Evolutionary conservation across 2,329 filamentous ascomycete genomes (phyloP).

Genomic region (Dothideomycetes sp.): DNA sequence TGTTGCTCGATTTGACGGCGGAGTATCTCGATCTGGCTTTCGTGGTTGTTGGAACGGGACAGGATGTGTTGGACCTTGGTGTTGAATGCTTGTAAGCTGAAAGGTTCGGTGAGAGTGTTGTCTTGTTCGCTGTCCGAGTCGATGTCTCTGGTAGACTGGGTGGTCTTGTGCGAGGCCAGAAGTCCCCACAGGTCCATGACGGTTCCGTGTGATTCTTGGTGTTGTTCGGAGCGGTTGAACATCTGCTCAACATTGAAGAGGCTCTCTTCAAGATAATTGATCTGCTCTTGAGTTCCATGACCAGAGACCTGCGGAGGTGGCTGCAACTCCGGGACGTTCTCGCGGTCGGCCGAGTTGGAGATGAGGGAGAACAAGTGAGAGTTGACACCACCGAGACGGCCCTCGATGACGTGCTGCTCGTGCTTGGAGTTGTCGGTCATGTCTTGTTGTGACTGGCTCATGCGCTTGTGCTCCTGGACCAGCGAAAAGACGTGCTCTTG

Average conservation of each 20-base stretch:
- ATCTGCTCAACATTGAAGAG: slow-evolving; percentile 33
- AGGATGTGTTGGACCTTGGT: slow-evolving; percentile 72
- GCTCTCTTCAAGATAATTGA: slow-evolving; percentile 57
- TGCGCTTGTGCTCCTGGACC: slow-evolving; percentile 13
- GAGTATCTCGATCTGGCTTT: slow-evolving; percentile 81
- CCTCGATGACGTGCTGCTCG: slow-evolving; percentile 27
- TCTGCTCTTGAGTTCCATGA: slow-evolving; percentile 55
- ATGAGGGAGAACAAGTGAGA: slow-evolving; percentile 46
- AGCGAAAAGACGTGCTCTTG: slow-evolving; percentile 14
- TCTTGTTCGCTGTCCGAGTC: slow-evolving; percentile 25
- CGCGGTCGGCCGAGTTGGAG: slow-evolving; percentile 38
- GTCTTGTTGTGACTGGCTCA: slow-evolving; percentile 17
- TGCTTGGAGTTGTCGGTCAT: slow-evolving; percentile 16
- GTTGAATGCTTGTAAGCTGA: slow-evolving; percentile 67
- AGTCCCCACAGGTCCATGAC: slow-evolving; percentile 47
- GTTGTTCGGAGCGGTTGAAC: slow-evolving; percentile 22
- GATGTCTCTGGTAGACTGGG: slow-evolving; percentile 18
- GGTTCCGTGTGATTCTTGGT: slow-evolving; percentile 20
- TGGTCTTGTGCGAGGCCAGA: slow-evolving; percentile 36
- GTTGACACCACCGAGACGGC: slow-evolving; percentile 55
- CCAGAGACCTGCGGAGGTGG: slow-evolving; percentile 51
- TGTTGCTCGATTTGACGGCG: slow-evolving; percentile 93
- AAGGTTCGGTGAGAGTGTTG: slow-evolving; percentile 40
- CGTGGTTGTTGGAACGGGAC: slow-evolving; percentile 63
- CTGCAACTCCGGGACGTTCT: slow-evolving; percentile 43